phyloP scores from a whole-genome alignment of 2,329 filamentous ascomycete genomes.

The Fusarium algeriense region DNA sequence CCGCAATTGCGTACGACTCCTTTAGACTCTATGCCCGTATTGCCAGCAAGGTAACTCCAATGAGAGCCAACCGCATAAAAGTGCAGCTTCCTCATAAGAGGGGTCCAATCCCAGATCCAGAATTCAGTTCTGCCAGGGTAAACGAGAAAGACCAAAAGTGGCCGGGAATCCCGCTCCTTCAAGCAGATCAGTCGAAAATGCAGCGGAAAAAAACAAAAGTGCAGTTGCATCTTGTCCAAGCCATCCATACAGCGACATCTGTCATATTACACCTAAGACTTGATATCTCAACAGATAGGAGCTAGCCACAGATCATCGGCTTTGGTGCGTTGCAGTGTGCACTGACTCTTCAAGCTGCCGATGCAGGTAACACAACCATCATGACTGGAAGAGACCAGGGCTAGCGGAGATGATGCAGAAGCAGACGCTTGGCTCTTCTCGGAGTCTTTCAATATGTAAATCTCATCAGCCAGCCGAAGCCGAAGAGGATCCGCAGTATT shows the following conservation, averaged over 20 bases:
- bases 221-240: slow-evolving; percentile 20
- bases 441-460: slow-evolving; percentile 38
- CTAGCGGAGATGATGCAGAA: slow-evolving; percentile 44
- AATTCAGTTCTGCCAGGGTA: slow-evolving; percentile 33
- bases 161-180: slow-evolving; percentile 31
- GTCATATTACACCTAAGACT: slow-evolving; percentile 32
- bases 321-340: slow-evolving; percentile 45
- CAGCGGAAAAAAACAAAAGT: slow-evolving; percentile 24
- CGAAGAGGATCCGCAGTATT: slow-evolving; percentile 39
- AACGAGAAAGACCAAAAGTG: slow-evolving; percentile 27
- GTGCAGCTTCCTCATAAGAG: slow-evolving; percentile 30
- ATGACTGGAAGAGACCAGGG: slow-evolving; percentile 38
- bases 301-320: slow-evolving; percentile 36
- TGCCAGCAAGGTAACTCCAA: slow-evolving; percentile 35
- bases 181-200: slow-evolving; percentile 10
- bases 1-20: slow-evolving; percentile 28
- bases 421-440: slow-evolving; percentile 15
- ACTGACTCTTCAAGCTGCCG: slow-evolving; percentile 41
- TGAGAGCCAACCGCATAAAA: slow-evolving; percentile 45
- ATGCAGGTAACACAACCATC: slow-evolving; percentile 39
- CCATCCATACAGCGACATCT: slow-evolving; percentile 26
- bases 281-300: slow-evolving; percentile 26
- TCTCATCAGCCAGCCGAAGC: slow-evolving; percentile 39
- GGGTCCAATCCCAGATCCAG: slow-evolving; percentile 45
- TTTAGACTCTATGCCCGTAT: slow-evolving; percentile 32